Base-by-base conservation (phyloP, 2,329 filamentous ascomycete species). In the Tolypocladium amazonense region DNA sequence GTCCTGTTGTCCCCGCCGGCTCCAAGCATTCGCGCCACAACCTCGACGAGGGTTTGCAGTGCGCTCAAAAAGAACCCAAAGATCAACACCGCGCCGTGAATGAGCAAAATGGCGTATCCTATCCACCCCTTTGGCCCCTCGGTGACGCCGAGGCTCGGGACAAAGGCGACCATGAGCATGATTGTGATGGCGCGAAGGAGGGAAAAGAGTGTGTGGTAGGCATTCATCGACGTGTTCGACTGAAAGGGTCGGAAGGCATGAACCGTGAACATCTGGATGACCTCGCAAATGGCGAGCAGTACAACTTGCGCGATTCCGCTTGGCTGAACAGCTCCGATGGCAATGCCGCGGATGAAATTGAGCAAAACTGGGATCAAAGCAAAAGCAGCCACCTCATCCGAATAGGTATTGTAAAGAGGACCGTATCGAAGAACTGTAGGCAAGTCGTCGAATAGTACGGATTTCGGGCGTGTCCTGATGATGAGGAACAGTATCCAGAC, bases 391-490 rank as follows among this genome's bases (percentile, higher is more conserved):
- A 92, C 91, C 71, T 93, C 89, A 71, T 99, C 94, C 30, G 90
- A 94, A 72, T 96, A 97, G 0, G 94, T 99, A 75, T 99, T 99
- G 75, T 99, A 99, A 9, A 99, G 79, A 6, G 94, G 91, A 0
- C 94, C 94, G 67, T 96, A 97, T 1, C 91, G 81, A 2, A 99
- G 80, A 11, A 97, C 86, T 0, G 91, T 97, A 8, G 91, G 86
- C 56, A 99, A 80, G 68, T 97, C 92, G 73, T 99, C 94, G 71
- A 97, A 99, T 12, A 99, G 80, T 65, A 91, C 88, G 1, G 91
- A 89, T 62, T 92, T 87, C 7, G 92, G 92, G 64, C 89, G 87
- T 0, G 90, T 94, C 30, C 80, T 85, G 60, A 88, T 85, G 67
- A 97, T 93, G 57, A 96, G 79, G 68, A 85, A 85, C 56, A 96